Conservation (phyloP, 352 stramenopile species). For the Pythium aphanidermatum region DNA sequence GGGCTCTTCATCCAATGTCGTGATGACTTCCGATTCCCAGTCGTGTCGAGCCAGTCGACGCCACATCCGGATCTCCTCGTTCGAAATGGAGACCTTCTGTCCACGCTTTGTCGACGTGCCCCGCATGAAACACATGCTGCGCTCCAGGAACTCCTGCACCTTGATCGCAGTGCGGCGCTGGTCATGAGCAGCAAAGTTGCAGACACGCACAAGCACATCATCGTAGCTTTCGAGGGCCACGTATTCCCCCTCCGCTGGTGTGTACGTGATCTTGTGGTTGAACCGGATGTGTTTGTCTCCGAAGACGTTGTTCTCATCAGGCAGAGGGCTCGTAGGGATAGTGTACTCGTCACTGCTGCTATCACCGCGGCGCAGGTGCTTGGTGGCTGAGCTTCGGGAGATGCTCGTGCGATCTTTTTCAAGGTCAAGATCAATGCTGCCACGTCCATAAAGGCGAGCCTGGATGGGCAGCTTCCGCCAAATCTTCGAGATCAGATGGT, state of each 20-base stretch:
- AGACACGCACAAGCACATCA: conserved; percentile 68
- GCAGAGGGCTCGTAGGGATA: conserved; percentile 26
- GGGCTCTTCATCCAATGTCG: conserved; percentile 15
- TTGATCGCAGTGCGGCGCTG: conserved; percentile 64
- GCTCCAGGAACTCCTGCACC: conserved; percentile 73
- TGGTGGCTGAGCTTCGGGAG: conserved; percentile 19
- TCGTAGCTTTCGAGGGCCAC: conserved; percentile 67
- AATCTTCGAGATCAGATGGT: conserved; percentile 72
- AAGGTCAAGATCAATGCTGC: conserved; percentile 23
- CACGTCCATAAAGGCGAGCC: conserved; percentile 32
- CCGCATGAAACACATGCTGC: conserved; percentile 62
- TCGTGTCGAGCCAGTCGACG: conserved; percentile 60
- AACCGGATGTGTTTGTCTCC: conserved; percentile 50
- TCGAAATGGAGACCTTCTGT: conserved; percentile 69
- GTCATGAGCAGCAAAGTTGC: conserved; percentile 56
- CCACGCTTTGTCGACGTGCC: conserved; percentile 60
- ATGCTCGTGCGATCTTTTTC: conserved; percentile 25
- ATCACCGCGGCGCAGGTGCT: conserved; percentile 8
- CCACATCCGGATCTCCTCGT: conserved; percentile 81
- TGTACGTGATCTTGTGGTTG: conserved; percentile 20
- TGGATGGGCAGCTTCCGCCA: conserved; percentile 78
- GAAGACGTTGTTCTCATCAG: conserved; percentile 39
- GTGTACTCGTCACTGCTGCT: conserved; percentile 14
- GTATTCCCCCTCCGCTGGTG: conserved; percentile 32
- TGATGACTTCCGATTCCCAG: conserved; percentile 54